Evolutionary conservation across 192 early-diverging fungal genomes (phyloP).

Genomic region (Dimargaris cristalligena): DNA sequence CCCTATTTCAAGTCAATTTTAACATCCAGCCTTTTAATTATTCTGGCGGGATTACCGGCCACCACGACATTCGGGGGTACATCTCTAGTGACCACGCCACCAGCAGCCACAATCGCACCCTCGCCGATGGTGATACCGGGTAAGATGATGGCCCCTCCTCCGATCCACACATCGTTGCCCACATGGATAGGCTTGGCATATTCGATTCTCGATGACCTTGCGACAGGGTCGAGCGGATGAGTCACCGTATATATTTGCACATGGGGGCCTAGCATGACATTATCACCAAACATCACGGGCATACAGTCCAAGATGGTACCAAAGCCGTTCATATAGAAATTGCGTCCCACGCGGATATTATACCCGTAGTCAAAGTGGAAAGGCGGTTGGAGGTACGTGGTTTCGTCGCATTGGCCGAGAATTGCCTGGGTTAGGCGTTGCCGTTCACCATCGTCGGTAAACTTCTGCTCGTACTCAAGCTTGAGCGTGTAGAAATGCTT

Average conservation of each 20-base stretch:
- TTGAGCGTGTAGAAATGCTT: conserved; percentile 12
- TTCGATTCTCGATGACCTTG: not conserved
- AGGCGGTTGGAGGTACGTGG: conserved; percentile 42
- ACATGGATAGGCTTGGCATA: conserved; percentile 29
- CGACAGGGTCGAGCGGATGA: conserved; percentile 45
- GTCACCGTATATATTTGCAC: conserved; percentile 57
- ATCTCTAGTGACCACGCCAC: conserved; percentile 76
- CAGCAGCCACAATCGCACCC: conserved; percentile 55
- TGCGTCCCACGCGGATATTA: conserved; percentile 56
- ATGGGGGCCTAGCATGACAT: conserved; percentile 53
- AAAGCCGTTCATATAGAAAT: conserved; percentile 62
- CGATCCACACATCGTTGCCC: conserved; percentile 78
- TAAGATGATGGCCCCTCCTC: conserved; percentile 58
- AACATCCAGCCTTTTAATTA: conserved; percentile 46
- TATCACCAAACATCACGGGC: conserved; percentile 56
- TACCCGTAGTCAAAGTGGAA: conserved; percentile 51
- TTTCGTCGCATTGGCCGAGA: conserved; percentile 37
- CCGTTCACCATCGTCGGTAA: conserved; percentile 19
- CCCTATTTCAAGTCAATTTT: too few relatives aligned
- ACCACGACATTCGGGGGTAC: conserved; percentile 62
- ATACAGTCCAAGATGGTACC: conserved; percentile 58
- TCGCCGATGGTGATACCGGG: conserved; percentile 82
- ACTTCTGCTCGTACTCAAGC: conserved; percentile 17
- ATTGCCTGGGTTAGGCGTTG: conserved; percentile 21
- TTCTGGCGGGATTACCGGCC: conserved; percentile 70